A percentile compares a stretch with the other conserved stretches of the same genome.
Evolutionary conservation across 1,284 basidiomycete species (phyloP).

Genomic region (Trichosporon inkin): DNA sequence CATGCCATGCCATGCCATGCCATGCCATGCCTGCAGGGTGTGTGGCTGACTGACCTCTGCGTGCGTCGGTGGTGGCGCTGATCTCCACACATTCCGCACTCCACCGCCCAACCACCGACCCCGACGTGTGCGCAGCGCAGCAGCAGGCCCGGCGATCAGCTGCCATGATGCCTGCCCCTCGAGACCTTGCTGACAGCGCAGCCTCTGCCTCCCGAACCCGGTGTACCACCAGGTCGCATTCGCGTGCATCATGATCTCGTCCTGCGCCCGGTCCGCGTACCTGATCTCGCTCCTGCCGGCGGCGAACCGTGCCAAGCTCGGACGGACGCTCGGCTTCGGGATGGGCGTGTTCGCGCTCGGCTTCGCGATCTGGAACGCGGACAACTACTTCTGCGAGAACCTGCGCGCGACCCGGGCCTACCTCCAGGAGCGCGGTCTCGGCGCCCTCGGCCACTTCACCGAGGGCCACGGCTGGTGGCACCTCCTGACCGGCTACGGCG

Average conservation of each 20-base stretch:
- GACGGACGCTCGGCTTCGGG: conserved; percentile 34
- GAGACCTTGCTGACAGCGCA: conserved; percentile 19
- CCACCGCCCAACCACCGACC: too few species aligned
- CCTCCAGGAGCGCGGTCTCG: conserved; percentile 26
- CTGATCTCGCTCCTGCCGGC: conserved; percentile 37
- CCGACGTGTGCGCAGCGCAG: not conserved
- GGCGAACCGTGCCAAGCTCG: conserved; percentile 28
- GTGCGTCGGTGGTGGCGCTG: not conserved
- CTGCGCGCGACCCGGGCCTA: conserved; percentile 27
- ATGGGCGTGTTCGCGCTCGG: conserved; percentile 47
- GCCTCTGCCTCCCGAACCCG: conserved; percentile 53
- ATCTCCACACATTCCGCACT: too few species aligned
- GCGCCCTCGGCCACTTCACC: conserved; percentile 36
- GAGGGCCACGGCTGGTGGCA: conserved; percentile 55
- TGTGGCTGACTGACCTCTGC: too few species aligned
- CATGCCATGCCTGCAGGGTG: too few species aligned
- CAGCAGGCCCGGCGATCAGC: too few species aligned
- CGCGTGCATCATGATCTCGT: conserved; percentile 48
- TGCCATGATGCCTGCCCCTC: too few species aligned
- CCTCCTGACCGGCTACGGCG: conserved; percentile 53
- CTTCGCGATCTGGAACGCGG: conserved; percentile 56
- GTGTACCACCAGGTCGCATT: conserved; percentile 57
- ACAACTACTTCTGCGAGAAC: conserved; percentile 53
- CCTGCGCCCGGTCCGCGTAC: conserved; percentile 36
- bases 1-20: too few species aligned